phyloP scores from a whole-genome alignment of 257 asterid species.

The Penstemon newberryi region DNA sequence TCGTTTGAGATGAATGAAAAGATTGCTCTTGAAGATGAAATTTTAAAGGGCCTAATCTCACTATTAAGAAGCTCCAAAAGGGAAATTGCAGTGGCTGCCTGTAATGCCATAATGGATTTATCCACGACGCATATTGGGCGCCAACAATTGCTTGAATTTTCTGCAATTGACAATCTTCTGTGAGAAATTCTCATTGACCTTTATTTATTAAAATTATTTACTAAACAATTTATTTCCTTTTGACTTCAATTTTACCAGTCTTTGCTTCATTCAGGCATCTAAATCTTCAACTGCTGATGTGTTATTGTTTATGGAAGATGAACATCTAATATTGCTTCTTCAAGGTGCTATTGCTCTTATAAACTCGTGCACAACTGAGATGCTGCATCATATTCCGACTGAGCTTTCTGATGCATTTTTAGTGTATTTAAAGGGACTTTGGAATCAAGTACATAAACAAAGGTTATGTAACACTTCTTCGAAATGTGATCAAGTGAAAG shows the following conservation, averaged over 20 bases:
- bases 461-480: constrained; percentile 30
- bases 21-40: constrained; percentile 53
- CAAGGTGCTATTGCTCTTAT: constrained; percentile 54
- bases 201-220: background rate
- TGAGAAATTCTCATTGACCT: constrained; percentile 42
- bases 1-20: constrained; percentile 60
- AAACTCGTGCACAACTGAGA: constrained; percentile 53
- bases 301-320: constrained; percentile 42
- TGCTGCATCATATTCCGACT: constrained; percentile 47
- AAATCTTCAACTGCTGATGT: constrained; percentile 35
- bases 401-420: constrained; percentile 37
- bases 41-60: constrained; percentile 51
- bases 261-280: constrained; percentile 58
- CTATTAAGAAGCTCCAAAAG: constrained; percentile 38
- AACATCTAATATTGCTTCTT: constrained; percentile 40
- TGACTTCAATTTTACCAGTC: constrained; percentile 51
- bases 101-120: constrained; percentile 72
- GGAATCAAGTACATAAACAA: constrained; percentile 45
- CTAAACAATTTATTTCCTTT: background rate
- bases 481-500: constrained; percentile 22
- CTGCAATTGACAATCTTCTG: constrained; percentile 55
- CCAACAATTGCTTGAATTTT: constrained; percentile 45
- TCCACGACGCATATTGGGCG: constrained; percentile 60
- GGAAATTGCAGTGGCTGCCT: constrained; percentile 55
- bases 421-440: constrained; percentile 38